These are phyloP conservation scores for Spiraea crenata DNA, from an alignment of 331 rosid genomes.

Conservation along the genomic window DNA sequence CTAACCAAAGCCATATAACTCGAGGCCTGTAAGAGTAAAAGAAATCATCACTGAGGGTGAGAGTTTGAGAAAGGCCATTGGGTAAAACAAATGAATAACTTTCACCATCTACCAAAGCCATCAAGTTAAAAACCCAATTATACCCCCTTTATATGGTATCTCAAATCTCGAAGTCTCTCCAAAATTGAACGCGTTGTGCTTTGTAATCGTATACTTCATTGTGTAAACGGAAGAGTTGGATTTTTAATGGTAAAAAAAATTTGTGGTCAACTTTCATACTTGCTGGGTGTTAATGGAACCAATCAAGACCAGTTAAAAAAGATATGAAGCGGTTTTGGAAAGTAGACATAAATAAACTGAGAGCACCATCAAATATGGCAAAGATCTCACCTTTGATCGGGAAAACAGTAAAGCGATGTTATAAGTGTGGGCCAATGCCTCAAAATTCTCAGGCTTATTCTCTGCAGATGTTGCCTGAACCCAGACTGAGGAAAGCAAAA, in stretches of 20 bases:
- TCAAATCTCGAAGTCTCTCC: not conserved
- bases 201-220: not conserved
- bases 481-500: slow-evolving; percentile 93
- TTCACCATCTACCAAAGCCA: not conserved
- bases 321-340: slow-evolving; percentile 1
- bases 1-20: slow-evolving; percentile 67
- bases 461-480: slow-evolving; percentile 85
- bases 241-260: not conserved
- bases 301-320: not conserved
- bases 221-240: not conserved
- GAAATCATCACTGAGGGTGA: slow-evolving; percentile 25
- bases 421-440: slow-evolving; percentile 90
- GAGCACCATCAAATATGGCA: slow-evolving; percentile 19
- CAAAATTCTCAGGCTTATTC: slow-evolving; percentile 66
- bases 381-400: slow-evolving; percentile 71
- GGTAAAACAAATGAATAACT: not conserved
- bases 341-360: slow-evolving; percentile 13
- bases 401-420: slow-evolving; percentile 70
- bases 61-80: not conserved
- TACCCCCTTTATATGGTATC: not conserved
- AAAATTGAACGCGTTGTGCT: not conserved
- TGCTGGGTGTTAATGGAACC: not conserved
- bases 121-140: not conserved
- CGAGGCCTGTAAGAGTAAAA: slow-evolving; percentile 56
- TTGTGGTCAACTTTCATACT: not conserved